Evolutionary conservation across 2,329 filamentous ascomycete genomes (phyloP), one percentile per base, ranked within the genome.

Genomic region (Diplodia intermedia): DNA sequence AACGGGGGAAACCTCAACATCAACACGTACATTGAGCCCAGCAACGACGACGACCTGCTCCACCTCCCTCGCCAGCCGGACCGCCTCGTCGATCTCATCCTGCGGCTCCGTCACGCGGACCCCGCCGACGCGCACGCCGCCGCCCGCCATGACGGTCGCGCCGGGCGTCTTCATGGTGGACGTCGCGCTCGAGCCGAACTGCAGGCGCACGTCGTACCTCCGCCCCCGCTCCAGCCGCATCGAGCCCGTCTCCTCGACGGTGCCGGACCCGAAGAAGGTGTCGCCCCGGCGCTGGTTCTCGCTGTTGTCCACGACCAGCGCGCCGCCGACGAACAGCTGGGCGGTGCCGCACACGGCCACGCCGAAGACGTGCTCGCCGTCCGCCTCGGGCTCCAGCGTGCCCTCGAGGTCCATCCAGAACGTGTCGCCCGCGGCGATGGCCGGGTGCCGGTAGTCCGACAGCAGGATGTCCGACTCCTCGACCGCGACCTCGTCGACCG

Each of bases 41-140:
- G 79, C 76, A 88, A 89, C 91, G 5, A 91, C 83, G 74, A 91
- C 85, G 66, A 82, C 81, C 73, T 91, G 88, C 72, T 92, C 90
- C 54, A 89, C 86, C 72, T 88, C 68, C 49, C 68, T 61, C 0
- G 72, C 73, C 6, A 73, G 66, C 18, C 56, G 52, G 4, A 72
- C 66, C 4, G 73, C 71, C 67, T 72, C 60, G 5, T 56, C 56
- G 7, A 71, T 65, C 43, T 69, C 67, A 1, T 23, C 56, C 76
- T 68, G 40, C 79, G 77, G 2, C 71, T 88, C 83, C 55, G 89
- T 84, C 49, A 86, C 82, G 71, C 85, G 86, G 75, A 84, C 86
- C 23, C 85, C 87, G 47, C 89, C 88, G 33, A 91, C 81, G 55
- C 88, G 84, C 57, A 91, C 84, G 1, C 86, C 88, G 55, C 89